Base-by-base conservation (phyloP, 2,329 filamentous ascomycete species). In the Botryotinia globosa region DNA sequence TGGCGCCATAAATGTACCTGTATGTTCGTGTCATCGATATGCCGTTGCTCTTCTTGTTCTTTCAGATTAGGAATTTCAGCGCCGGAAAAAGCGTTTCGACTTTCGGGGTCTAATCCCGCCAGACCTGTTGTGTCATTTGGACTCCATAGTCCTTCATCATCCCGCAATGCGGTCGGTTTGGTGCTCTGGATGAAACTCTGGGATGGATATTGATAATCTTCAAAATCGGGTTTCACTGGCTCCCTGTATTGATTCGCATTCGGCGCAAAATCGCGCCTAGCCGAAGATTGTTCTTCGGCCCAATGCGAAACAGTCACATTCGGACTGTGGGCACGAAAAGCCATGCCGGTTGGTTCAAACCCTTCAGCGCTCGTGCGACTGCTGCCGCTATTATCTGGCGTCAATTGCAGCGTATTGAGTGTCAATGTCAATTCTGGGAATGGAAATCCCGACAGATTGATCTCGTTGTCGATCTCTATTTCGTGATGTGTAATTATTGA, bases 1-100 rank as follows among this genome's bases (percentile, higher is more conserved):
- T 76, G 78, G 61, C 78, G 76, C 81, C 81, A 82, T 62, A 80
- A 78, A 39, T 80, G 72, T 18, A 82, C 78, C 68, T 81, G 79
- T 29, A 69, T 74, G 45, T 80, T 81, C 69, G 80, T 81, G 34
- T 73, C 71, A 16, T 79, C 73, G 16, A 79, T 74, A n/a, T 76
- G 75, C 20, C 77, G 75, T 56, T 74, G 73, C 42, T 79, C 74
- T 67, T 79, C 78, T 73, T 80, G 77, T 44, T 82, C 78, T 63
- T 80, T 81, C 20, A 82, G 72, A 59, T 72, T 80, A 12, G 75
- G 77, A 4, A 80, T 72, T 65, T 78, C 76, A 10, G 69, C 68
- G 65, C 77, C 69, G 25, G 70, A 63, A 32, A 80, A 64, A 3
- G 61, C 54, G 65, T 73, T 76, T n/a, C 80, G 77, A 44, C 66